Conservation (phyloP, 176 grass and related monocot genomes). For the Poa annua region DNA sequence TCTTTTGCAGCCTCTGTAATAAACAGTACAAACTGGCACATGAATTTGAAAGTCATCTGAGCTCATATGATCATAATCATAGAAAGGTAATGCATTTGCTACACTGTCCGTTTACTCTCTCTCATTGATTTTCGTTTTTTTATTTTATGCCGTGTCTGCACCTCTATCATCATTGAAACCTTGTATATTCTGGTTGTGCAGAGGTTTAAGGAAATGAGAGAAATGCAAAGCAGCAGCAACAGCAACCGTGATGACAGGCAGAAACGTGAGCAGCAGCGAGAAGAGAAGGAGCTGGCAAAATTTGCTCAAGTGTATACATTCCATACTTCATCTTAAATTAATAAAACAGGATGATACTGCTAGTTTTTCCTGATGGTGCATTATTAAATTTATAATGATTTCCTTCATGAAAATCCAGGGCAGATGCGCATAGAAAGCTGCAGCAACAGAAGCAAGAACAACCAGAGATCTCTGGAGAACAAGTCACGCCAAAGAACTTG, state of each 20-base stretch:
- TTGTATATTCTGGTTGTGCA: slow-evolving; percentile 31
- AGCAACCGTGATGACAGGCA: slow-evolving; percentile 82
- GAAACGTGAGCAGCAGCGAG: slow-evolving; percentile 85
- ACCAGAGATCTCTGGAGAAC: slow-evolving; percentile 37
- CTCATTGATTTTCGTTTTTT: background rate
- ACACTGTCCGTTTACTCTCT: slow-evolving; percentile 6
- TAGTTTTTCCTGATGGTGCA: background rate
- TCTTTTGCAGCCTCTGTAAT: slow-evolving; percentile 95
- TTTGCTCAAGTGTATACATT: slow-evolving; percentile 84
- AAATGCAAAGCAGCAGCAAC: slow-evolving; percentile 83
- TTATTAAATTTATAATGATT: slow-evolving; percentile 35
- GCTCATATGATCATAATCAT: slow-evolving; percentile 99
- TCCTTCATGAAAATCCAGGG: slow-evolving; percentile 55
- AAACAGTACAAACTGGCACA: slow-evolving; percentile 94
- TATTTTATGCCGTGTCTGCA: background rate
- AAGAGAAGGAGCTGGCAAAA: slow-evolving; percentile 98
- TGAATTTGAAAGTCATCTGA: slow-evolving; percentile 95
- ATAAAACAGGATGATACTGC: background rate
- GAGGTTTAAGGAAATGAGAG: slow-evolving; percentile 97
- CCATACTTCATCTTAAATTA: background rate
- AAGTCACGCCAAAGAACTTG: slow-evolving; percentile 33
- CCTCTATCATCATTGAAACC: background rate
- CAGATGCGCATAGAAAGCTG: slow-evolving; percentile 84
- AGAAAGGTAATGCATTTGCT: slow-evolving; percentile 66
- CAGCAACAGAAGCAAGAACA: slow-evolving; percentile 69